These are phyloP conservation scores for Solanum virginianum DNA, from an alignment of 257 asterid genomes.

Conservation along the genomic window DNA sequence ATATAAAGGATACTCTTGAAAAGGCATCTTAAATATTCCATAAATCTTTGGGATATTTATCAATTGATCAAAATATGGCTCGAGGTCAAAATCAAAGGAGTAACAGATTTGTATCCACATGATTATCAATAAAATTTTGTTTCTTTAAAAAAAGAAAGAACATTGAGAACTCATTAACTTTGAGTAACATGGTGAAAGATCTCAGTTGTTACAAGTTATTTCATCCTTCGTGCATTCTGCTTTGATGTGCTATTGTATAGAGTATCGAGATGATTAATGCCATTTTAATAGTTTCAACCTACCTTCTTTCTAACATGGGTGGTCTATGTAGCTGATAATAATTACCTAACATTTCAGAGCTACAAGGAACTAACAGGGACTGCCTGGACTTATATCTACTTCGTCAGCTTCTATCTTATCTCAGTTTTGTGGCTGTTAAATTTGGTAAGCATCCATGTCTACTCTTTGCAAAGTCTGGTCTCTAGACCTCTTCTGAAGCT, in stretches of 20 bases:
- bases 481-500: neutral
- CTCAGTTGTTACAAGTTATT: neutral
- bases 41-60: too few relatives aligned
- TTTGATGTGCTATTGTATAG: neutral
- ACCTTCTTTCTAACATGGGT: neutral
- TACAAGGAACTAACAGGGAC: conserved; percentile 79
- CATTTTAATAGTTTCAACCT: neutral
- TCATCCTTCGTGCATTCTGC: neutral
- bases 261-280: neutral
- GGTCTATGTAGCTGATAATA: conserved; percentile 1
- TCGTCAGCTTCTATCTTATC: conserved; percentile 91
- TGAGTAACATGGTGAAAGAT: neutral
- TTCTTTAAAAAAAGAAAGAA: neutral
- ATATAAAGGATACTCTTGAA: too few relatives aligned
- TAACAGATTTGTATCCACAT: too few relatives aligned
- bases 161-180: neutral
- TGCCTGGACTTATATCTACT: conserved; percentile 64
- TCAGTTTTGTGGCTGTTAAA: conserved; percentile 75
- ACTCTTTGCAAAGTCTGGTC: neutral
- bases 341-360: conserved; percentile 50
- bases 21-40: too few relatives aligned
- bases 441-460: conserved; percentile 44
- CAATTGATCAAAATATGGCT: too few relatives aligned
- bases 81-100: too few relatives aligned
- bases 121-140: too few relatives aligned